These are phyloP conservation scores for Lepidium africanum DNA, from an alignment of 345 rosid species.

Conservation along the genomic window DNA sequence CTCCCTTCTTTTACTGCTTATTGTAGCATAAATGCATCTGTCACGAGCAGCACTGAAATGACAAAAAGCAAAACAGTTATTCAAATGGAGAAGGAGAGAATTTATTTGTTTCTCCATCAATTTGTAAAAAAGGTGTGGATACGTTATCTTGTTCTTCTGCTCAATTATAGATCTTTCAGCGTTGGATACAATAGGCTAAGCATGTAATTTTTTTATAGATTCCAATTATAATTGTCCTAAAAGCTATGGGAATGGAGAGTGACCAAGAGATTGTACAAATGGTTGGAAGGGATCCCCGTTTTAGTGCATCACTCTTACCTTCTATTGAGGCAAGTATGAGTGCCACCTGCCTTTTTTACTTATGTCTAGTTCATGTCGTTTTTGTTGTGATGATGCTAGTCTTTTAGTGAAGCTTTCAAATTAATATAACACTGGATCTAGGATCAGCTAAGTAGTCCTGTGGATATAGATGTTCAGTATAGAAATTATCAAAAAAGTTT, in stretches of 20 bases:
- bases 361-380: not conserved
- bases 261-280: conserved; percentile 94
- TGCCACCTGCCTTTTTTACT: not conserved
- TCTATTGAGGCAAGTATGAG: conserved; percentile 66
- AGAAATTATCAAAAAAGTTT: not conserved
- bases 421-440: not conserved
- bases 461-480: not conserved
- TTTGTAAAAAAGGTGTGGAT: conserved; percentile 53
- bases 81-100: conserved; percentile 81
- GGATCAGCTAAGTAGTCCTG: not conserved
- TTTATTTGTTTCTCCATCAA: conserved; percentile 72
- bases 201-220: conserved; percentile 33
- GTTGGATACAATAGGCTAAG: conserved; percentile 6
- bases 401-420: conserved; percentile 5
- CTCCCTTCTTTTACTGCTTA: conserved; percentile 4
- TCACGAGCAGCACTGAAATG: conserved; percentile 82
- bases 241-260: conserved; percentile 97
- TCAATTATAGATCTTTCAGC: not conserved
- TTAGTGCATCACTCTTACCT: conserved; percentile 62
- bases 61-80: conserved; percentile 86
- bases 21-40: conserved; percentile 83
- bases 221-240: conserved; percentile 83
- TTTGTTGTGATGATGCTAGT: not conserved
- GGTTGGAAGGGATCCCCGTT: conserved; percentile 95
- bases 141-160: not conserved